These are phyloP conservation scores for Acanthamoeba triangularis DNA, from an alignment of 208 protist species.

Conservation along the genomic window DNA sequence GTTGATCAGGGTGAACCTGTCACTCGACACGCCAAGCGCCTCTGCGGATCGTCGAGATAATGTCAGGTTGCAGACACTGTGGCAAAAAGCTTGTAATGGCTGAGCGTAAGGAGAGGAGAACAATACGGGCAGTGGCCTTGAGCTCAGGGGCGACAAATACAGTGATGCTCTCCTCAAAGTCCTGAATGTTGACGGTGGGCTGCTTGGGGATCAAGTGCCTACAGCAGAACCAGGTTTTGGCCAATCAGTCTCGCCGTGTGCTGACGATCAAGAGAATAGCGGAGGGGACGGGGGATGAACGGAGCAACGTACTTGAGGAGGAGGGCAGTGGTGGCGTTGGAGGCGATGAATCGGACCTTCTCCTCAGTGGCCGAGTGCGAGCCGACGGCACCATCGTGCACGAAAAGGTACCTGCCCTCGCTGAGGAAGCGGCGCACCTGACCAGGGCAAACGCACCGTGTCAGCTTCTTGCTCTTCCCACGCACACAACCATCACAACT, in stretches of 20 bases:
- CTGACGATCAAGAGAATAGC: background rate
- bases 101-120: background rate
- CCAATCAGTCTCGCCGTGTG: background rate
- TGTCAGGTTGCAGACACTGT: background rate
- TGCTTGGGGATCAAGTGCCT: slow-evolving; percentile 59
- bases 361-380: slow-evolving; percentile 58
- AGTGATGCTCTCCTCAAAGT: slow-evolving; percentile 76
- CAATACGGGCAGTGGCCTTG: background rate
- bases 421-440: slow-evolving; percentile 73
- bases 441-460: background rate
- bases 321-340: slow-evolving; percentile 64
- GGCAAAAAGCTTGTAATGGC: background rate
- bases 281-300: background rate
- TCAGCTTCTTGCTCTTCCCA: background rate
- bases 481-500: background rate
- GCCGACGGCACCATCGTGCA: slow-evolving; percentile 71
- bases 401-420: slow-evolving; percentile 58
- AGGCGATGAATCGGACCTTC: slow-evolving; percentile 70
- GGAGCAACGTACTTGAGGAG: slow-evolving; percentile 49
- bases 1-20: slow-evolving; percentile 71
- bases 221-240: background rate
- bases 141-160: slow-evolving; percentile 72
- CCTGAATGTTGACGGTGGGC: background rate
- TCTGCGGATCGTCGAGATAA: background rate
- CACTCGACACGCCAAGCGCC: slow-evolving; percentile 23